phyloP scores from a whole-genome alignment of 768 basidiomycete species.

The Tricholoma matsutake region DNA sequence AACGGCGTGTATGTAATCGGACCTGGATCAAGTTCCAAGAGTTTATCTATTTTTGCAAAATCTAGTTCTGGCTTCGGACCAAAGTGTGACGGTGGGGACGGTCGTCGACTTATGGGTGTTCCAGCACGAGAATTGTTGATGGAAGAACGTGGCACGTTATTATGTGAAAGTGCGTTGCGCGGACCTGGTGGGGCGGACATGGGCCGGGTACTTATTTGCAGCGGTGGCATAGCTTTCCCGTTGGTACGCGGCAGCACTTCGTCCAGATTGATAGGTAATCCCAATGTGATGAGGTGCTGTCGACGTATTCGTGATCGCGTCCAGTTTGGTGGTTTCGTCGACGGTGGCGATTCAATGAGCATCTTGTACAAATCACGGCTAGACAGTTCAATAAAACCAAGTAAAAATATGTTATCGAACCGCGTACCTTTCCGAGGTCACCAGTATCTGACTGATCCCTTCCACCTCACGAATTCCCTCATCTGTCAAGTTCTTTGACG shows the following conservation, averaged over 20 bases:
- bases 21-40: constrained; percentile 72
- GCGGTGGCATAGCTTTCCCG: constrained; percentile 66
- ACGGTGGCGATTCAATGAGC: constrained; percentile 68
- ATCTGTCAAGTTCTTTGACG: constrained; percentile 54
- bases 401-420: constrained; percentile 3
- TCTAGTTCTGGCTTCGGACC: constrained; percentile 80
- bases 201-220: constrained; percentile 82
- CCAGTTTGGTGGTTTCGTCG: constrained; percentile 89
- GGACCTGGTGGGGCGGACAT: constrained; percentile 75
- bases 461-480: constrained; percentile 78
- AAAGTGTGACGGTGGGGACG: constrained; percentile 40
- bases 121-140: constrained; percentile 54
- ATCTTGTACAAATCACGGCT: constrained; percentile 80
- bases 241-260: constrained; percentile 75
- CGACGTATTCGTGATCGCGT: constrained; percentile 87
- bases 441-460: constrained; percentile 76
- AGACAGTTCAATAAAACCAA: constrained; percentile 15
- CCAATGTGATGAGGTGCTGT: constrained; percentile 87
- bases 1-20: constrained; percentile 15
- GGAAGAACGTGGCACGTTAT: constrained; percentile 27
- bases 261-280: constrained; percentile 93
- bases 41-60: constrained; percentile 54
- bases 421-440: constrained; percentile 69
- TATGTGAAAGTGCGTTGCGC: constrained; percentile 36
- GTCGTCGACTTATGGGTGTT: constrained; percentile 40